Percentiles rank a stretch among this genome's conserved stretches.
These are phyloP conservation scores for Magnusiomyces sp. DNA, from an alignment of 1,139 yeast genomes.

Conservation along the genomic window DNA sequence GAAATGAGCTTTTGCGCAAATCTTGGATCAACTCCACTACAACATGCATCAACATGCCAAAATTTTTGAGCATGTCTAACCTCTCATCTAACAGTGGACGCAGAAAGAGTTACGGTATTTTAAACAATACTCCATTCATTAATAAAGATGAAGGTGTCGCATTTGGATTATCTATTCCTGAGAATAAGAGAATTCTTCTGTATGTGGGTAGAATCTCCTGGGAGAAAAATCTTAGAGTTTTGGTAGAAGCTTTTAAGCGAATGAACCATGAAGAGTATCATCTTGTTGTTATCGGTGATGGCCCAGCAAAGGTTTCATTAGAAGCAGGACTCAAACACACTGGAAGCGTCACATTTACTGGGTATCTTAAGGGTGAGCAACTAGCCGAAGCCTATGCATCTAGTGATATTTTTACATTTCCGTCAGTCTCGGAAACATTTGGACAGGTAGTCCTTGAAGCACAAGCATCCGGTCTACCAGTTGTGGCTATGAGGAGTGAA, in stretches of 20 bases:
- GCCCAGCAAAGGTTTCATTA: conserved; percentile 17
- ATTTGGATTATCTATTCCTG: conserved; percentile 12
- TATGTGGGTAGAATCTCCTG: conserved; percentile 20
- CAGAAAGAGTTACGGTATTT: not conserved
- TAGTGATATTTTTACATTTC: conserved; percentile 19
- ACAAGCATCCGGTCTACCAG: conserved; percentile 19
- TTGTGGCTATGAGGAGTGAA: conserved; percentile 16
- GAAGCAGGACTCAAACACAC: conserved; percentile 13
- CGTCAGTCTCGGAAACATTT: conserved; percentile 18
- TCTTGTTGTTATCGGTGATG: conserved; percentile 19
- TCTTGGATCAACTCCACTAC: conserved; percentile 10
- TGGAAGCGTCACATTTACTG: conserved; percentile 17
- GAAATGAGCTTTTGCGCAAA: conserved; percentile 11
- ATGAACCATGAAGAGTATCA: conserved; percentile 20
- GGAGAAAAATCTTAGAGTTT: conserved; percentile 23
- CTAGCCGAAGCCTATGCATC: conserved; percentile 19
- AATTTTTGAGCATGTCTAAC: no score
- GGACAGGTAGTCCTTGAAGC: conserved; percentile 22
- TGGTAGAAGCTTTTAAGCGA: conserved; percentile 25
- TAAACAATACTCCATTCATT: not conserved
- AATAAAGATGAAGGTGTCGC: conserved; percentile 16
- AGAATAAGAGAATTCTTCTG: conserved; percentile 14
- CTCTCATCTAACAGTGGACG: no score
- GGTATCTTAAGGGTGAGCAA: conserved; percentile 17
- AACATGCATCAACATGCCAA: not conserved